These are phyloP conservation scores for Heterobasidion parviporum DNA, from an alignment of 1,284 basidiomycete species.

Conservation along the genomic window DNA sequence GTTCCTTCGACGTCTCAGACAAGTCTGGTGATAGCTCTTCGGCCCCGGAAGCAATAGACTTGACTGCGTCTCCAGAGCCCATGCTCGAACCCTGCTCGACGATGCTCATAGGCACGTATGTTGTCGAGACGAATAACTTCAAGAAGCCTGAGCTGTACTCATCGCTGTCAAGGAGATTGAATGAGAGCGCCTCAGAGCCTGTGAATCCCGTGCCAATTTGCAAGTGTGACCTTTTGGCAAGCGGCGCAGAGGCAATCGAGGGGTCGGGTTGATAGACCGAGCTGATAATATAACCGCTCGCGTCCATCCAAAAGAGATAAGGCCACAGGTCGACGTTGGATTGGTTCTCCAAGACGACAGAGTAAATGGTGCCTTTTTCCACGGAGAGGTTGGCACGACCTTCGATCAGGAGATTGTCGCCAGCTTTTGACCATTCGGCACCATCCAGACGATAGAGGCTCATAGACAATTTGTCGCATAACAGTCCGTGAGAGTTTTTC, in stretches of 20 bases:
- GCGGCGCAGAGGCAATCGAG: constrained; percentile 21
- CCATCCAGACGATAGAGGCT: constrained; percentile 30
- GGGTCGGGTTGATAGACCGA: constrained; percentile 31
- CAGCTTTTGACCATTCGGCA: constrained; percentile 20
- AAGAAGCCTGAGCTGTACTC: constrained; percentile 30
- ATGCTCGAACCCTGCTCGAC: constrained; percentile 27
- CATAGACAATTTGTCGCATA: constrained; percentile 26
- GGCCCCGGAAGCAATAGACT: neutral
- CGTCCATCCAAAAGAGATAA: constrained; percentile 39
- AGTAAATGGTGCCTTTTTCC: constrained; percentile 25
- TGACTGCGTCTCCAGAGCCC: neutral
- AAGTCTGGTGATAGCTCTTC: neutral
- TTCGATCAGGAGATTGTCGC: constrained; percentile 28
- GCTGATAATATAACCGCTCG: constrained; percentile 33
- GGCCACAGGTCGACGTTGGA: constrained; percentile 36
- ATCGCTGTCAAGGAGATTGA: constrained; percentile 19
- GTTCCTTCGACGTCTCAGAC: constrained; percentile 8
- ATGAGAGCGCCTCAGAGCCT: constrained; percentile 24
- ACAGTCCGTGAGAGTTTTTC: constrained; percentile 29
- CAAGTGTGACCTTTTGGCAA: constrained; percentile 24
- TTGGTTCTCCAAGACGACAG: constrained; percentile 30
- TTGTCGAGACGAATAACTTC: constrained; percentile 37
- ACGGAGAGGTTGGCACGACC: constrained; percentile 27
- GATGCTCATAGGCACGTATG: constrained; percentile 31
- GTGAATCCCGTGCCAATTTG: constrained; percentile 25